Base-by-base conservation (phyloP, 345 rosid genomes). In the Raphanus raphanistrum region DNA sequence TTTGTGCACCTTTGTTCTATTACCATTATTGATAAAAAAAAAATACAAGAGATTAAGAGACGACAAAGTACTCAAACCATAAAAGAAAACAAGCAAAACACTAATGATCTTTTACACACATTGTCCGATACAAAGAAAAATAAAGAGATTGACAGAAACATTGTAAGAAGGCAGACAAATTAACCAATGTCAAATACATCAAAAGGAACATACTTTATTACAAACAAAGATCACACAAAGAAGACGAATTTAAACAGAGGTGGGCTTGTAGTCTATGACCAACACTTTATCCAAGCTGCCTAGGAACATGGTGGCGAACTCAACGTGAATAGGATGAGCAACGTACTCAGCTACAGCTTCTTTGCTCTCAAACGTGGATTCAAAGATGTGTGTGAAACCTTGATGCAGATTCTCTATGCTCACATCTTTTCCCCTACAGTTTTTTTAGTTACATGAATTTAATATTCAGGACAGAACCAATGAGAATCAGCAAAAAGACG, bases 331-430 rank as follows among this genome's bases (percentile, higher is more conserved):
- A 60, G 94, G 98, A 76, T 91, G 97, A 80, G 81, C 71, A 62
- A 86, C 2, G 68, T 94, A 94, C 79, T 91, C 94, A 0, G 90
- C 89, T 58, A 91, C 28, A 13, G 83, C 97, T 67, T 88, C 89
- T 0, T 77, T 87, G 76, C 88, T 89, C 80, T 91, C 98, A 60
- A 94, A 94, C 4, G 87, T 86, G 21, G 92, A 87, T 70, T 86
- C 87, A 50, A 94, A 91, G 45, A 94, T 62, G 63, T 94, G 98
- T 2, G 94, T 91, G 87, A 83, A 94, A 9, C 94, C 97, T 76
- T 86, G 96, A 60, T 91, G 92, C 86, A 87, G 5, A 72, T 91
- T 91, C 90, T 90, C 94, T 38, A 72, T 36, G 76, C 98, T 90
- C 90, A 84, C 75, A 55, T 17, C 60, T 54, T 45, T 45, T 45